Conservation (phyloP, 495 filamentous ascomycete species). For the Parathielavia appendiculata region DNA sequence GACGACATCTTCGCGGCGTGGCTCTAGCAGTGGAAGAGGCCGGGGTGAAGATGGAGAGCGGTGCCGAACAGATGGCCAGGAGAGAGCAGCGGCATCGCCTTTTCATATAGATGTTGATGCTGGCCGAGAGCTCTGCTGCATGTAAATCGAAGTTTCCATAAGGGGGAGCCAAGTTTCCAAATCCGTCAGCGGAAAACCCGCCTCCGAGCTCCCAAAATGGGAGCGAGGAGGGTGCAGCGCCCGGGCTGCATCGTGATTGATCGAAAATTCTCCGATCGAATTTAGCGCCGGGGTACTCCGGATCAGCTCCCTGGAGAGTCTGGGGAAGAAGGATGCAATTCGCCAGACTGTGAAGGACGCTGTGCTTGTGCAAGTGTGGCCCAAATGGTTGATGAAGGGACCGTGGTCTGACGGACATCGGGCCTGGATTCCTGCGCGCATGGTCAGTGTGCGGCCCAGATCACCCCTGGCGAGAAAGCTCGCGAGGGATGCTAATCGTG, state of each 20-base stretch:
- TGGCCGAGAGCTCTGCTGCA: neutral
- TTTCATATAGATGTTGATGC: slow-evolving; percentile 4
- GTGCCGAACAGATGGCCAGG: slow-evolving; percentile 4
- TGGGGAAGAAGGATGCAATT: slow-evolving; percentile 8
- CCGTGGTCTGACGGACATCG: slow-evolving; percentile 10
- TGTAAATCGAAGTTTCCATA: slow-evolving; percentile 4
- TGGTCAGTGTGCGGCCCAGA: slow-evolving; percentile 1
- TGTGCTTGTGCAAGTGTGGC: slow-evolving; percentile 4
- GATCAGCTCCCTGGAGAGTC: slow-evolving; percentile 10
- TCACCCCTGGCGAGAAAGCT: neutral
- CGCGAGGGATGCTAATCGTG: slow-evolving; percentile 14
- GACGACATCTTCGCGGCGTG: slow-evolving; percentile 32
- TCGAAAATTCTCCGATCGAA: slow-evolving; percentile 20
- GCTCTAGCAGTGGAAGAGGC: neutral
- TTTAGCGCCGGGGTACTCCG: slow-evolving; percentile 10
- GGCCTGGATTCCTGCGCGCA: slow-evolving; percentile 15
- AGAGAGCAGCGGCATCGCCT: slow-evolving; percentile 1
- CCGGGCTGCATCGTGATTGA: slow-evolving; percentile 14
- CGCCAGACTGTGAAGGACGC: slow-evolving; percentile 1
- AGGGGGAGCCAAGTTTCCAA: slow-evolving; percentile 6
- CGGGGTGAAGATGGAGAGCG: slow-evolving; percentile 3
- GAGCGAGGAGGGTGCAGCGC: slow-evolving; percentile 17
- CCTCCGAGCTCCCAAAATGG: slow-evolving; percentile 29
- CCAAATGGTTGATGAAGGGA: slow-evolving; percentile 1
- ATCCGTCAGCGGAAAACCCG: slow-evolving; percentile 17